Evolutionary conservation across 306 rosid genomes (phyloP), one percentile per base, ranked within the genome.

Genomic region (Medicago ruthenica): DNA sequence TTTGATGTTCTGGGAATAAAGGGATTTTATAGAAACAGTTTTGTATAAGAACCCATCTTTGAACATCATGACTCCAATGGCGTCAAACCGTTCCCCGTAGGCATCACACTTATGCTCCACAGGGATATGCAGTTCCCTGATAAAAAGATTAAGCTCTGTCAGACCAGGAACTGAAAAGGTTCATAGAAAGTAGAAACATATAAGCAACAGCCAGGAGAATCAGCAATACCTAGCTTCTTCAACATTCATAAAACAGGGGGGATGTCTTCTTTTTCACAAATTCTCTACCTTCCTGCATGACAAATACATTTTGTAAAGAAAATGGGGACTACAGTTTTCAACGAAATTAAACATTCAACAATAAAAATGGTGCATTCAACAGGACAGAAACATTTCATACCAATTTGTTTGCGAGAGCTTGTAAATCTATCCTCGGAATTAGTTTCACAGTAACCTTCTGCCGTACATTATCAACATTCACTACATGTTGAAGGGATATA

Each of bases 241-340:
- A 24, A 88, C 84, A 78, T 96, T 96, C 87, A 96, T 81, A 83
- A 92, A 92, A n/a, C 99, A 27, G 99, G 99, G 80, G 99, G 99
- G 78, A 96, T 39, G 98, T 97, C 81, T 96, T 96, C 88, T 91
- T 95, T 75, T 88, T 96, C 68, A 70, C 90, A 81, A 87, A 92
- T 85, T 96, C 99, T 84, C 94, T 89, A 73, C 97, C 96, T 84
- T 96, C 99, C 99, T 96, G 96, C 78, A 85, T 47, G 42, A 82
- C 55, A 75, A 54, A 86, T 47, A 50, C 47, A 21, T 68, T 64
- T 71, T 54, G 63, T 60, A 59, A 40, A 79, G 13, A 69, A 24
- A 75, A 50, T 39, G 18, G 15, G 36, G 59, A 76, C 27, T 45
- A 20, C 42, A 44, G 58, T 15, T 70, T 45, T 47, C 67, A 62